phyloP scores from a whole-genome alignment of 768 basidiomycete species.

The Cystofilobasidium ferigula region DNA sequence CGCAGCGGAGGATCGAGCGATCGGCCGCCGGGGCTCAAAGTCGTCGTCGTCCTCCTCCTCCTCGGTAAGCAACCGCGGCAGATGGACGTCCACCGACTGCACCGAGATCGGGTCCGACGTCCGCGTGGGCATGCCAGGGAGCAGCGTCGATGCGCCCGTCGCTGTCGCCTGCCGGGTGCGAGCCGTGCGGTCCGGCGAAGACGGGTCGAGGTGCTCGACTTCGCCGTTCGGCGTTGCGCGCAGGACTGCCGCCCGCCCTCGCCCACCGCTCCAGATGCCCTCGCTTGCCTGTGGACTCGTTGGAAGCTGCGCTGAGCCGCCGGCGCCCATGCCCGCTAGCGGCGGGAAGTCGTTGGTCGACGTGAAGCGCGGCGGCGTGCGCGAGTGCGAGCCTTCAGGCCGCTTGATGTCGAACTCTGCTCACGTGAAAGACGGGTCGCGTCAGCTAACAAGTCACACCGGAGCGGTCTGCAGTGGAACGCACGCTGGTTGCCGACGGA shows the following conservation, averaged over 20 bases:
- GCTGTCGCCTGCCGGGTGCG: no score
- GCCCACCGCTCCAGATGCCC: constrained; percentile 3
- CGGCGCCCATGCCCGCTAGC: not conserved
- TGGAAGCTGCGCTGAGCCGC: no score
- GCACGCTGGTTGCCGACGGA: constrained; percentile 23
- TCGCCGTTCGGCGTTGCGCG: not conserved
- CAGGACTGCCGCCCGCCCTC: not conserved
- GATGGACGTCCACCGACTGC: not conserved
- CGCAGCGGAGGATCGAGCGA: constrained; percentile 1
- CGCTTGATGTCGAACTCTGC: constrained; percentile 22
- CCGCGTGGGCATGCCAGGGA: not conserved
- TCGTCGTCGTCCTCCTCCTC: constrained; percentile 9
- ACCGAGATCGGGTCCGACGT: not conserved
- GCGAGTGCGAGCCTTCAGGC: not conserved
- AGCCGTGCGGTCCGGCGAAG: not conserved
- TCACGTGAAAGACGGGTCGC: no score
- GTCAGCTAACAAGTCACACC: not conserved
- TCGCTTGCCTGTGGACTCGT: not conserved
- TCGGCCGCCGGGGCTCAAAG: constrained; percentile 19
- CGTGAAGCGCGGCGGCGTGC: not conserved
- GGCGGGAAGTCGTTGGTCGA: constrained; percentile 20
- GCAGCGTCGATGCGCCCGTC: not conserved
- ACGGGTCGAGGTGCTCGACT: not conserved
- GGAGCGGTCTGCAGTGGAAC: no score
- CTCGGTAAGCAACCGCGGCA: not conserved